phyloP scores from a whole-genome alignment of 2,329 filamentous ascomycete genomes.

The Apiospora marii region DNA sequence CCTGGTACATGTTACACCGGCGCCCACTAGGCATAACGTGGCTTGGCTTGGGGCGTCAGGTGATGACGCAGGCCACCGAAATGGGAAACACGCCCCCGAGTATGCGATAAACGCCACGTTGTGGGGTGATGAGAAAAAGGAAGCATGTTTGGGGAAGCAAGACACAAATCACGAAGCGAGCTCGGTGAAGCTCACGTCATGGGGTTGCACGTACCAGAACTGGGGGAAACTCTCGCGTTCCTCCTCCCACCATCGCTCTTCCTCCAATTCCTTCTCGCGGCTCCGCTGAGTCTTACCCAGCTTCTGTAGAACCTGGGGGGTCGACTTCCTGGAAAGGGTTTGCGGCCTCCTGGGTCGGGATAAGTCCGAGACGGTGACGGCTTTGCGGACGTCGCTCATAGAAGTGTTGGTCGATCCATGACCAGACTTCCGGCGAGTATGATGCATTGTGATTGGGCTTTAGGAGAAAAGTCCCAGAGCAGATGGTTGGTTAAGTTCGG shows the following conservation, averaged over 20 bases:
- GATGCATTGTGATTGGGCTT: constrained; percentile 55
- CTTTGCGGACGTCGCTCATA: constrained; percentile 63
- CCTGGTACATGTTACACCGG: constrained; percentile 15
- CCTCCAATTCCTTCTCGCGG: constrained; percentile 58
- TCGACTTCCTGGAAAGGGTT: constrained; percentile 52
- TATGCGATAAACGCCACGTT: not conserved
- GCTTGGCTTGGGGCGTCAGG: constrained; percentile 36
- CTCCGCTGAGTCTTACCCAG: constrained; percentile 60
- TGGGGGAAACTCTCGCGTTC: constrained; percentile 71
- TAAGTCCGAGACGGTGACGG: constrained; percentile 54
- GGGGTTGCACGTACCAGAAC: constrained; percentile 62
- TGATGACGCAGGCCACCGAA: constrained; percentile 42
- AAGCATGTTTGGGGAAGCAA: constrained; percentile 26
- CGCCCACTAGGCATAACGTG: not conserved
- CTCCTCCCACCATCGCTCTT: constrained; percentile 59
- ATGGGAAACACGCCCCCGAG: not conserved
- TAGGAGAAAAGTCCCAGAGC: not conserved
- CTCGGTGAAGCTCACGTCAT: constrained; percentile 22
- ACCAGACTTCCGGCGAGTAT: constrained; percentile 64
- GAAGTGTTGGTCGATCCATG: constrained; percentile 61
- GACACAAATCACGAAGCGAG: constrained; percentile 15
- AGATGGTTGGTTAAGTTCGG: constrained; percentile 2
- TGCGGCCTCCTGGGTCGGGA: constrained; percentile 57
- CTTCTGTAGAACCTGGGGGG: constrained; percentile 52
- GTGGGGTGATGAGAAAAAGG: constrained; percentile 32